Base-by-base conservation (phyloP, 139 green algal genomes). In the Eudorina sp. region DNA sequence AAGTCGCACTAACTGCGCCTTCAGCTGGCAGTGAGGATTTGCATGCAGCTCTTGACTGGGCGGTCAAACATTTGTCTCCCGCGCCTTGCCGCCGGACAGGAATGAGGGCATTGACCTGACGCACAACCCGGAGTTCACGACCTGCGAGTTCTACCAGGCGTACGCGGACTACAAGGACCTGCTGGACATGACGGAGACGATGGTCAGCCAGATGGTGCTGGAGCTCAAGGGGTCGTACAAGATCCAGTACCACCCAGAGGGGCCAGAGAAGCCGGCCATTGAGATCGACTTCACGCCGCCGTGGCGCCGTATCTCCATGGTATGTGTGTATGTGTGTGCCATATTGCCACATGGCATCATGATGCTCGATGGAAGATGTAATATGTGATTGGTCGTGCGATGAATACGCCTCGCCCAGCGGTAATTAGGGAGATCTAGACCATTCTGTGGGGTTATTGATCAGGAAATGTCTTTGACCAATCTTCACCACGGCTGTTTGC, bases 71-170 rank as follows among this genome's bases (percentile, higher is more conserved):
- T n/a, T n/a, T n/a, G n/a, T n/a, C n/a, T n/a, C n/a, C n/a, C n/a
- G n/a, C n/a, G n/a, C n/a, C n/a, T n/a, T n/a, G n/a, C n/a, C n/a
- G n/a, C n/a, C n/a, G n/a, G n/a, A n/a, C 69, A 92, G 90, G 13
- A 99, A 99, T 77, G 97, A 99, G 95, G 96, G 97, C 91, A 99
- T 99, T 75, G 98, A 99, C 94, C 89, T 99, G 77, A 99, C 98
- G n/a, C 98, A 99, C 96, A 99, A 99, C 93, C 98, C 98, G 19
- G 98, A 99, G 95, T 99, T 99, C 92, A 99, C 98, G 25, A 99
- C 98, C 14, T 98, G 95, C 88, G 98, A 99, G 92, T 99, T 99
- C 90, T 99, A 99, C 93, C 90, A 94, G 90, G 94, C 97, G 3
- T 99, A 99, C 85, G 97, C 98, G 38, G 98, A 99, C 93, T 99